Evolutionary conservation across 2,329 filamentous ascomycete genomes (phyloP).

Genomic region (Diplodia mutila): DNA sequence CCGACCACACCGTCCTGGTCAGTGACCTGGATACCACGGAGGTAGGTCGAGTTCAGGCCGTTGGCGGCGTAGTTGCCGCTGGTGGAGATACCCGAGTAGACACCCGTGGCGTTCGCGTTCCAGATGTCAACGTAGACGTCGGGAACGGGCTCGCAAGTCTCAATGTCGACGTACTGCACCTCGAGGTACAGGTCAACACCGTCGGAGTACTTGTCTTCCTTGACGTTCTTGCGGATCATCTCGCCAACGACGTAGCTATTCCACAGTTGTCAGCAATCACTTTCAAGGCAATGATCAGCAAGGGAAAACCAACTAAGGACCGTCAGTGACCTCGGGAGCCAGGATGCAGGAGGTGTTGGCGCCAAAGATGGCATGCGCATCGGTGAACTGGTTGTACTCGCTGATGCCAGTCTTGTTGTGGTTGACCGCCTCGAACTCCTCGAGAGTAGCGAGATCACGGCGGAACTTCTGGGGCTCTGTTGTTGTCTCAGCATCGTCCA

Average conservation of each 20-base stretch:
- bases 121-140: slow-evolving; percentile 58
- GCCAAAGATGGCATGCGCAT: slow-evolving; percentile 35
- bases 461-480: slow-evolving; percentile 33
- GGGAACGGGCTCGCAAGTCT: slow-evolving; percentile 57
- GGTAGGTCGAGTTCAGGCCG: slow-evolving; percentile 42
- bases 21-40: slow-evolving; percentile 54
- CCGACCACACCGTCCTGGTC: slow-evolving; percentile 53
- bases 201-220: slow-evolving; percentile 45
- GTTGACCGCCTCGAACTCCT: slow-evolving; percentile 37
- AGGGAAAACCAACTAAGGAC: slow-evolving; percentile 32
- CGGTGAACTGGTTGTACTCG: slow-evolving; percentile 34
- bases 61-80: slow-evolving; percentile 36
- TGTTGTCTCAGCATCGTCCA: neutral
- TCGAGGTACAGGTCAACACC: slow-evolving; percentile 57
- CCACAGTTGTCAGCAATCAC: neutral
- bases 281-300: neutral
- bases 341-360: slow-evolving; percentile 41
- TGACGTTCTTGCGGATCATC: slow-evolving; percentile 54
- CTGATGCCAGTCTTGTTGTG: slow-evolving; percentile 36
- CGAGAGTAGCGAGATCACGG: slow-evolving; percentile 37
- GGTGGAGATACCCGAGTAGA: slow-evolving; percentile 45
- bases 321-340: slow-evolving; percentile 39
- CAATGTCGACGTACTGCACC: slow-evolving; percentile 58
- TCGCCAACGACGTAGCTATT: slow-evolving; percentile 53
- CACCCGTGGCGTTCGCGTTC: slow-evolving; percentile 48